Evolutionary conservation across 768 basidiomycete genomes (phyloP).

Genomic region (Lactarius trivialis): DNA sequence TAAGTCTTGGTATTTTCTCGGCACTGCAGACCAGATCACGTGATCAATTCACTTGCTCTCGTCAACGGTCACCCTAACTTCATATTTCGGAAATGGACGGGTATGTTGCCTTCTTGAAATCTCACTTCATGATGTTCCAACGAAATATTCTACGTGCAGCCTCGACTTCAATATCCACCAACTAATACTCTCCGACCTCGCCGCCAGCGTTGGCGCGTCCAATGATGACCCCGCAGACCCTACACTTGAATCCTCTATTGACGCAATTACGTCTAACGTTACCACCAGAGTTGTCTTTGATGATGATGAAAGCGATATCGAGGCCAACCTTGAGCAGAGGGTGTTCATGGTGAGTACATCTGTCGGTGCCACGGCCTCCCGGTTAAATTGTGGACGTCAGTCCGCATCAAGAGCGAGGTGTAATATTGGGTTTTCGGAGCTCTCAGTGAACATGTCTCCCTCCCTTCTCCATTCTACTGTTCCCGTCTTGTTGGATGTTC

Average conservation of each 20-base stretch:
- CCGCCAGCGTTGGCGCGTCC: slow-evolving; percentile 22
- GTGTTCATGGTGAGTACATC: slow-evolving; percentile 53
- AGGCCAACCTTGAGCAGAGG: slow-evolving; percentile 28
- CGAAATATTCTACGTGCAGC: slow-evolving; percentile 17
- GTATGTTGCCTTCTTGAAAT: not conserved
- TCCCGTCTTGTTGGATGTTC: slow-evolving; percentile 55
- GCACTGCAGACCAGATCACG: no score
- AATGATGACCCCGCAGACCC: slow-evolving; percentile 17
- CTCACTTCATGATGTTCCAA: not conserved
- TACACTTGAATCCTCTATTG: slow-evolving; percentile 34
- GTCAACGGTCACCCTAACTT: no score
- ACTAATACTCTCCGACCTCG: slow-evolving; percentile 24
- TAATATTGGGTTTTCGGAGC: slow-evolving; percentile 78
- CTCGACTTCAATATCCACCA: slow-evolving; percentile 24
- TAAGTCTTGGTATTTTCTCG: no score
- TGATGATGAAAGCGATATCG: slow-evolving; percentile 12
- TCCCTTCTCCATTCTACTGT: slow-evolving; percentile 47
- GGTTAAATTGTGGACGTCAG: slow-evolving; percentile 32
- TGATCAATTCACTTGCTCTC: no score
- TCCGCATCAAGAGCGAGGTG: slow-evolving; percentile 66
- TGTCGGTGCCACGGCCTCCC: not conserved
- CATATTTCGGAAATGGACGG: slow-evolving; percentile 7
- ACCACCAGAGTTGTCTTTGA: slow-evolving; percentile 34
- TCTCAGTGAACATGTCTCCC: slow-evolving; percentile 59
- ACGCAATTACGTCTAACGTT: slow-evolving; percentile 57